phyloP scores from a whole-genome alignment of 305 asterid species.

The Fraxinus ornus region DNA sequence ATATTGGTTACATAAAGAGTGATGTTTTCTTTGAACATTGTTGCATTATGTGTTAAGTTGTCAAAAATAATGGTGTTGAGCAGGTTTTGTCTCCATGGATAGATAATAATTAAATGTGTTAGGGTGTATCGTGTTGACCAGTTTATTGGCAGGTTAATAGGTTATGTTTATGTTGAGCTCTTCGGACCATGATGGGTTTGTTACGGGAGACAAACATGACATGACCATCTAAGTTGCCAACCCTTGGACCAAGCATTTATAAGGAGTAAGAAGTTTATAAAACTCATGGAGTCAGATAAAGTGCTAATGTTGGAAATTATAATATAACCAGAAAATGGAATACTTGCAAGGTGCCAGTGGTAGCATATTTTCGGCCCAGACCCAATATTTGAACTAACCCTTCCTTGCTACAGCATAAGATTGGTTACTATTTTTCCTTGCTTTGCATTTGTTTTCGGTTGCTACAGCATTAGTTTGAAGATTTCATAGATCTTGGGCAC shows the following conservation, averaged over 20 bases:
- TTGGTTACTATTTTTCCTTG: neutral
- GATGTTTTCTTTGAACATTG: neutral
- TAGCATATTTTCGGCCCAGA: neutral
- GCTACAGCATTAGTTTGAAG: neutral
- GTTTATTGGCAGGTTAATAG: neutral
- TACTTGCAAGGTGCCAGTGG: neutral
- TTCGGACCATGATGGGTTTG: neutral
- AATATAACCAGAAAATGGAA: neutral
- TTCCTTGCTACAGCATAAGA: neutral
- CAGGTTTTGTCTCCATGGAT: neutral
- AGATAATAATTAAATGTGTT: neutral
- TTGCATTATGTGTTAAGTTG: neutral
- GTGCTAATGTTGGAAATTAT: neutral
- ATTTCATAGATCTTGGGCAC: neutral
- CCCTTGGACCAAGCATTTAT: neutral
- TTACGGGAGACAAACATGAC: neutral
- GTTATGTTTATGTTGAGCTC: neutral
- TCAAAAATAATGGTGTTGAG: neutral
- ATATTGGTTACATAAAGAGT: neutral
- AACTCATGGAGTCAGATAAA: conserved; percentile 12
- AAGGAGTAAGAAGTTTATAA: neutral
- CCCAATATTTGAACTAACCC: neutral
- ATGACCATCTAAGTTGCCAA: neutral
- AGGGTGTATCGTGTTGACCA: neutral
- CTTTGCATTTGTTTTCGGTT: neutral